phyloP scores from a whole-genome alignment of 2,329 filamentous ascomycete genomes.

The Ophiostoma australiae region DNA sequence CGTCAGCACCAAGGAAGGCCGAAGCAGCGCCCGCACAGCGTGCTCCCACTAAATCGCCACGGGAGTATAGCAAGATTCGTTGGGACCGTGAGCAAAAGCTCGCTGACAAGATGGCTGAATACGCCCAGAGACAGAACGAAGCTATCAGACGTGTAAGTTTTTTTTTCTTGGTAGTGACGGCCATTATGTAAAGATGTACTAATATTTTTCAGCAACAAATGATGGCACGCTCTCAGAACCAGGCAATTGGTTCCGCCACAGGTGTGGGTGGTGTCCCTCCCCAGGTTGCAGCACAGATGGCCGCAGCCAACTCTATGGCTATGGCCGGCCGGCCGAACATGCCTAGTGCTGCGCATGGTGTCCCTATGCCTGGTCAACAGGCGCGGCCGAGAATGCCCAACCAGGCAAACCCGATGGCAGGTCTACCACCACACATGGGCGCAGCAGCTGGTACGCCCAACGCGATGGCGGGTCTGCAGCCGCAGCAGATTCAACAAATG shows the following conservation, averaged over 20 bases:
- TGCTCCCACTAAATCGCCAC: slow-evolving; percentile 65
- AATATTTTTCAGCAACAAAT: slow-evolving; percentile 29
- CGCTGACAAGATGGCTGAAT: slow-evolving; percentile 54
- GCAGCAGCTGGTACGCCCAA: slow-evolving; percentile 3
- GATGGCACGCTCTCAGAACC: slow-evolving; percentile 27
- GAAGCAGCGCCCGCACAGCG: slow-evolving; percentile 48
- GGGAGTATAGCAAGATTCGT: slow-evolving; percentile 85
- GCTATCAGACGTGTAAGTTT: slow-evolving; percentile 41
- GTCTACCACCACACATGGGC: slow-evolving; percentile 12
- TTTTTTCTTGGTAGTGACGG: not conserved
- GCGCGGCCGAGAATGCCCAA: slow-evolving; percentile 50
- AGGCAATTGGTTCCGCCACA: slow-evolving; percentile 26
- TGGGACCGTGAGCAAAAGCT: slow-evolving; percentile 75
- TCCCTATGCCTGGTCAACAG: slow-evolving; percentile 47
- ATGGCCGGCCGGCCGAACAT: slow-evolving; percentile 41
- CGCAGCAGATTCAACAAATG: slow-evolving; percentile 34
- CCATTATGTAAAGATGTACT: not conserved
- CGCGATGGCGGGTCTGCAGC: slow-evolving; percentile 44
- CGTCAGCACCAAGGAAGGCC: slow-evolving; percentile 79
- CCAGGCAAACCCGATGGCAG: slow-evolving; percentile 33
- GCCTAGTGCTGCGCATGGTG: slow-evolving; percentile 37
- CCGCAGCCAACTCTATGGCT: slow-evolving; percentile 32
- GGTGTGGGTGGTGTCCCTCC: slow-evolving; percentile 35
- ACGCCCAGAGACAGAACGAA: slow-evolving; percentile 59
- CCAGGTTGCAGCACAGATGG: slow-evolving; percentile 43